Evolutionary conservation across 2,329 filamentous ascomycete species (phyloP).

Genomic region (Stachybotrys chartarum): DNA sequence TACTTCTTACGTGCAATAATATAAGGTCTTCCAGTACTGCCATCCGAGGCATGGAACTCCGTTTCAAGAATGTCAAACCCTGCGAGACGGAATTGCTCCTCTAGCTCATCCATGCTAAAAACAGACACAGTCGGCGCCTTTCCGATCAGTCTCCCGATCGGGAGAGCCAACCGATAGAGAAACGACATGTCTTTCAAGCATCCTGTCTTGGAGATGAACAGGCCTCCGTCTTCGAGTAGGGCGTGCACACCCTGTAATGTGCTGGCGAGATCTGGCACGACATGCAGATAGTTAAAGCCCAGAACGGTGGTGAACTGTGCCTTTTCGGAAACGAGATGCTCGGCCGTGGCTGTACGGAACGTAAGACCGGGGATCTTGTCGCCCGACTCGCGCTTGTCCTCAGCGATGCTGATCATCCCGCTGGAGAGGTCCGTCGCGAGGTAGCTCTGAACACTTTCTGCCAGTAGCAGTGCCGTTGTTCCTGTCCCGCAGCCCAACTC

Average conservation of each 20-base stretch:
- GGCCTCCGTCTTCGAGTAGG: conserved; percentile 6
- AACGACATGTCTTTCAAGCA: conserved; percentile 7
- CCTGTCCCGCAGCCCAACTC: conserved; percentile 12
- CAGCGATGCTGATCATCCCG: conserved; percentile 7
- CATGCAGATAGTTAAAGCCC: conserved; percentile 11
- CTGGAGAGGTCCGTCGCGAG: conserved; percentile 9
- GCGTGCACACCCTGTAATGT: conserved; percentile 3
- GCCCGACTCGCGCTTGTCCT: conserved; percentile 2
- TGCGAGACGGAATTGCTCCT: background rate
- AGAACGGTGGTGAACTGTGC: conserved; percentile 5
- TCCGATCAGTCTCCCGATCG: conserved; percentile 3
- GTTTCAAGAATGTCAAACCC: conserved; percentile 7
- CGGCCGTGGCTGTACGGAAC: background rate
- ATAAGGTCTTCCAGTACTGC: conserved; percentile 5
- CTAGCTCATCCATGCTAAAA: conserved; percentile 2
- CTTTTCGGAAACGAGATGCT: background rate
- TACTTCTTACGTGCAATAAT: conserved; percentile 8
- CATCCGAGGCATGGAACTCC: conserved; percentile 6
- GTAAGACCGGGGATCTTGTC: background rate
- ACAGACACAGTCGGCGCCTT: conserved; percentile 1
- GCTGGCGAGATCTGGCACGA: conserved; percentile 7
- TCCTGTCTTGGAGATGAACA: conserved; percentile 10
- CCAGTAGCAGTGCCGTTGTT: conserved; percentile 9
- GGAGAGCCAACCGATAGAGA: conserved; percentile 3
- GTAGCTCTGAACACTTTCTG: conserved; percentile 1